phyloP scores from a whole-genome alignment of 768 basidiomycete species.

The Albatrellus ellisii region DNA sequence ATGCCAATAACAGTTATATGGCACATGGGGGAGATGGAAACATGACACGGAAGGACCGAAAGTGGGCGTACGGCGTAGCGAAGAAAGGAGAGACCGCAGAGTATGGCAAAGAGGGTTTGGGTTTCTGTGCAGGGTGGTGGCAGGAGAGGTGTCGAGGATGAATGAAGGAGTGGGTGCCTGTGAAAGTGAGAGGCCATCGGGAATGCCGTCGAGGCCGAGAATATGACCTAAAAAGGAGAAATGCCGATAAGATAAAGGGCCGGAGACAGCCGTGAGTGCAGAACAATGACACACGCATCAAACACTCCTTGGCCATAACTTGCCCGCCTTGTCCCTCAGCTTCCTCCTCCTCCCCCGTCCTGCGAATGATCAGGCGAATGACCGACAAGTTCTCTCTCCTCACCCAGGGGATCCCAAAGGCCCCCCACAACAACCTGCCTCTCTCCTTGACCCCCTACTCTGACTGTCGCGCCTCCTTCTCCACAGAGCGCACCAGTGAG shows the following conservation, averaged over 20 bases:
- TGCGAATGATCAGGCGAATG: slow-evolving; percentile 21
- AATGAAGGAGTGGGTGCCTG: not conserved
- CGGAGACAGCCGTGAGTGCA: not conserved
- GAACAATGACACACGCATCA: slow-evolving; percentile 1
- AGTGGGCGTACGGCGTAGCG: no score
- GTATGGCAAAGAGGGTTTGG: no score
- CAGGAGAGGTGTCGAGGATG: not conserved
- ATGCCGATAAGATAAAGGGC: not conserved
- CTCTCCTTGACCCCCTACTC: slow-evolving; percentile 6
- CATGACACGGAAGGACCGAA: no score
- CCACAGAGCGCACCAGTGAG: slow-evolving; percentile 49
- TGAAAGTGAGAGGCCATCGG: not conserved
- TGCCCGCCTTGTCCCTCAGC: not conserved
- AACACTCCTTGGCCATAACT: not conserved
- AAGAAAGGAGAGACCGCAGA: no score
- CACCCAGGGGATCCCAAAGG: slow-evolving; percentile 14
- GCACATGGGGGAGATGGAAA: no score
- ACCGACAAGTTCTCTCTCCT: slow-evolving; percentile 21
- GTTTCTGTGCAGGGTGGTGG: no score
- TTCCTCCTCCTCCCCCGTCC: not conserved
- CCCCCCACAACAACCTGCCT: slow-evolving; percentile 13
- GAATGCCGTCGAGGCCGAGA: not conserved
- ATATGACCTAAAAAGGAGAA: not conserved
- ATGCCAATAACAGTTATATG: no score
- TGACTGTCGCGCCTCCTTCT: slow-evolving; percentile 55